Base-by-base conservation (phyloP, 2,329 filamentous ascomycete genomes). In the Phaeoacremonium minimum region DNA sequence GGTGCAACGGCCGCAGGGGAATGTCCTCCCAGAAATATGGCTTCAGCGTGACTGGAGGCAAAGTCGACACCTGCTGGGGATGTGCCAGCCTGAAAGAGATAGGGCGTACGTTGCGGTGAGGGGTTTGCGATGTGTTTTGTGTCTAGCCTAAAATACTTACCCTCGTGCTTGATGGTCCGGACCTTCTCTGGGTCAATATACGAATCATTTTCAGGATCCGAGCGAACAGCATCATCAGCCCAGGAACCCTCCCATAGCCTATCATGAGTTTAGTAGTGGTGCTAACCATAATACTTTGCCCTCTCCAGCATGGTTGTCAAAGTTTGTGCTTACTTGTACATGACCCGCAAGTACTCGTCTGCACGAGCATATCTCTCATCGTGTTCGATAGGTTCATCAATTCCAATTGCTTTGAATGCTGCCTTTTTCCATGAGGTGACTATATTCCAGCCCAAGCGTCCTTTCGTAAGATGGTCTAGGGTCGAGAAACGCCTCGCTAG, bases 401-500 rank as follows among this genome's bases (percentile, higher is more conserved):
- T 46, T 0, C 71, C 72, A 40, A 76, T 73, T 2, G 69, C 70
- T 46, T 74, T 73, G 50, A 73, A 71, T 0, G 71, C 71, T 1
- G 66, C 60, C 45, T 77, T 75, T 47, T 73, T 75, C 64, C 70
- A 78, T 3, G 63, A 69, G 0, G 77, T 80, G 2, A 83, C 78
- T 14, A 83, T 79, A 41, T 83, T 83, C 78, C 77, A 80, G 0
- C 73, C 77, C 30, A 80, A 66, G 1, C 77, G 62, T 0, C 77
- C 77, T 6, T 67, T 61, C 0, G 77, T 81, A 22, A 82, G 56
- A 50, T 80, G 76, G 41, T 80, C 77, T 1, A 81, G 51, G 0
- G 73, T 77, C 0, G 73, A 77, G 38, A 80, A 77, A 1, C 75
- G 60, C 47, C 77, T 77, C 0, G 76, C 77, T 1, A 81, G 56